phyloP scores from a whole-genome alignment of 768 basidiomycete genomes.

The Suillus hirtellus region DNA sequence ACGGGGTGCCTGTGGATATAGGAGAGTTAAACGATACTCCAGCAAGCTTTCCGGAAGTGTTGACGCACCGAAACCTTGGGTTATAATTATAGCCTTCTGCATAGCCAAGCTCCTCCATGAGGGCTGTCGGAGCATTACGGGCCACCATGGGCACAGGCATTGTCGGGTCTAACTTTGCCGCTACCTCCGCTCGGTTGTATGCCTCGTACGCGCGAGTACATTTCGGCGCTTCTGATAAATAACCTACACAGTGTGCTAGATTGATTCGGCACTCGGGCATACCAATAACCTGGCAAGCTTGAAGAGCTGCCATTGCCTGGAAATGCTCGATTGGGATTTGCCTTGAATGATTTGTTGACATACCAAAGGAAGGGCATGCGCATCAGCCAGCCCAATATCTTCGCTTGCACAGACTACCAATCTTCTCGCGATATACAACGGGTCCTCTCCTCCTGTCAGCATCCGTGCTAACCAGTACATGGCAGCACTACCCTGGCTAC shows the following conservation, averaged over 20 bases:
- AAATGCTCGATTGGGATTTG: slow-evolving; percentile 17
- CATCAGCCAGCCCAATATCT: slow-evolving; percentile 82
- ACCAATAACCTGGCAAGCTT: slow-evolving; percentile 69
- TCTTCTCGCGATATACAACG: slow-evolving; percentile 70
- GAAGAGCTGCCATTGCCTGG: slow-evolving; percentile 61
- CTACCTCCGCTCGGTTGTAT: slow-evolving; percentile 67
- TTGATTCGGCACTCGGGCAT: slow-evolving; percentile 84
- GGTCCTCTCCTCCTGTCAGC: slow-evolving; percentile 80
- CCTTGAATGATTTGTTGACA: slow-evolving; percentile 18
- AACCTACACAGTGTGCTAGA: slow-evolving; percentile 73
- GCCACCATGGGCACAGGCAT: slow-evolving; percentile 69
- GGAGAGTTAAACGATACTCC: slow-evolving; percentile 4
- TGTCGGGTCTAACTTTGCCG: slow-evolving; percentile 52
- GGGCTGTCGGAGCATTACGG: slow-evolving; percentile 73
- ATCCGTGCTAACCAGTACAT: slow-evolving; percentile 89
- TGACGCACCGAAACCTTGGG: slow-evolving; percentile 53
- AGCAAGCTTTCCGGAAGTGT: background rate
- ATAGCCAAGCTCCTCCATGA: slow-evolving; percentile 73
- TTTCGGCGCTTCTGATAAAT: slow-evolving; percentile 82
- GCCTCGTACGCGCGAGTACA: slow-evolving; percentile 79
- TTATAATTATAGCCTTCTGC: slow-evolving; percentile 65
- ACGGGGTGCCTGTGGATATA: slow-evolving; percentile 56
- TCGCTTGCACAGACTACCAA: slow-evolving; percentile 83
- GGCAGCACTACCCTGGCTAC: slow-evolving; percentile 73
- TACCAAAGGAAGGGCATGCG: slow-evolving; percentile 73